Base-by-base conservation (phyloP, 73 alveolate genomes). In the Uronychia setigera region DNA sequence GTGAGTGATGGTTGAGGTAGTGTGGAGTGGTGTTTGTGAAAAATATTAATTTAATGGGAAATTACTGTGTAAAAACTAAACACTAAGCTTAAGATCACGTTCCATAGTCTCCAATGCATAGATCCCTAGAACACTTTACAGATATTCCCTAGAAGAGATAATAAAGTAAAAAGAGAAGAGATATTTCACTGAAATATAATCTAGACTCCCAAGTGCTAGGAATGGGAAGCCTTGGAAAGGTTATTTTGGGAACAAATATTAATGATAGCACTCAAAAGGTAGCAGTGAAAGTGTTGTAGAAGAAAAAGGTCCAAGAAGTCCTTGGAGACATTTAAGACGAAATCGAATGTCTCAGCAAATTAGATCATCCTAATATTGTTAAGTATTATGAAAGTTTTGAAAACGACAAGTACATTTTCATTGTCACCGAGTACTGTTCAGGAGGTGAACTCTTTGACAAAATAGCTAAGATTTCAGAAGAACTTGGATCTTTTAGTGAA, bases 281-380 rank as follows among this genome's bases (percentile, higher is more conserved):
- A 0, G 91, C 91, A 26, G 86, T 85, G 74, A 85, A 85, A 46
- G 81, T 60, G 30, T 58, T 85, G n/a, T 77, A 79, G 1, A 85
- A 85, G 81, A 78, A 85, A 60, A 85, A 76, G 31, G 58, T 85
- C 0, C 86, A 86, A 29, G 58, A 77, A 33, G 0, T 35, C 19
- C 35, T 85, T 1, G 86, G 58, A 0, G 57, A 28, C 25, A 77
- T 85, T 13, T 74, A 85, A 33, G 58, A 85, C 35, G 91, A 85
- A 32, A 84, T 85, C 0, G 75, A 74, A 1, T 85, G 19, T 32
- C 46, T 85, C 1, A 33, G 59, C 30, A 67, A 67, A 67, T 28
- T 74, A 74, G 95, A 89, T 74, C 92, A 84, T 46, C 95, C 95
- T 0, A 83, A 84, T 83, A 85, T 89, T 77, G 80, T 89, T 5